Base-by-base conservation (phyloP, 805 yeast genomes). In the Saccharomycopsis sp. region DNA sequence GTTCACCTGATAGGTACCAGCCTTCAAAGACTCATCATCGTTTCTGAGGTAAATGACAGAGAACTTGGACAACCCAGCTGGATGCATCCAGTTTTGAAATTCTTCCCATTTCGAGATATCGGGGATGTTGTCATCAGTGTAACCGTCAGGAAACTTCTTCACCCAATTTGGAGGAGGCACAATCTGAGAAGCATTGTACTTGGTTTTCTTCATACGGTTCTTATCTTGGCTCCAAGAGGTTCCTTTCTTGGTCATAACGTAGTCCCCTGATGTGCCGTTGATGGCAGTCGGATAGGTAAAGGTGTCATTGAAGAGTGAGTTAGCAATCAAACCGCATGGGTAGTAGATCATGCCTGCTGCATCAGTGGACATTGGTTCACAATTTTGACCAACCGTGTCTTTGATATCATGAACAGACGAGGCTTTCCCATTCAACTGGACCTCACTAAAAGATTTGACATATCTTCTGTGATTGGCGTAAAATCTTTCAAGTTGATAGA, bases 31-130 rank as follows among this genome's bases (percentile, higher is more conserved):
- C 1, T 64, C 64, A 2, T 74, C 65, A 45, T 75, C 80, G 60
- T 85, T 88, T 51, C 81, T 75, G 34, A 80, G 70, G 31, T 87
- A 88, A 27, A 87, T 62, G 57, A 92, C 89, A 67, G 81, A 77
- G 55, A 92, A 89, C 9, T 80, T 75, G 20, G 97, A 94, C 48
- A 89, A 66, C 0, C 94, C 96, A 0, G 97, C 95, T 1, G 96
- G 87, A 53, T 94, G 75, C 96, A 89, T 89, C 98, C 98, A 89
- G 59, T 87, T 89, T 65, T 87, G 95, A 52, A 89, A 73, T 50
- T 78, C 78, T 56, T 85, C 89, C 86, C 92, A 78, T 27, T 62
- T 56, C 2, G 83, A 69, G 36, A 89, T 57, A 55, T 83, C 80
- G 2, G 94, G 95, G 46, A 89, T 52, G 58, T 85, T 86, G 4